Evolutionary conservation across 1,284 basidiomycete genomes (phyloP).

Genomic region (Malassezia restricta): DNA sequence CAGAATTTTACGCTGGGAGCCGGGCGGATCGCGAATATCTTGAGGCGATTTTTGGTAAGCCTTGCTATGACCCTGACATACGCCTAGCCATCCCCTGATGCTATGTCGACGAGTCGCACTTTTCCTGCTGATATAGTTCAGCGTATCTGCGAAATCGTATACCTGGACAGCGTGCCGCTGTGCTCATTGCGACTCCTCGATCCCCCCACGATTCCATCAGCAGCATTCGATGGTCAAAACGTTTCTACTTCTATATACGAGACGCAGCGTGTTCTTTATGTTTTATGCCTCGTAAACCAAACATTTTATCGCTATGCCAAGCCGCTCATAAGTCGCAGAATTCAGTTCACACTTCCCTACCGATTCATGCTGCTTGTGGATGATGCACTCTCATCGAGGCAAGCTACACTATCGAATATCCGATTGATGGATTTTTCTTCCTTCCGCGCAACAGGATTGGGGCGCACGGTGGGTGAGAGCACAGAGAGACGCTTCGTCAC

Average conservation of each 20-base stretch:
- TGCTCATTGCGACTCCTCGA: slow-evolving; percentile 36
- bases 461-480: slow-evolving; percentile 78
- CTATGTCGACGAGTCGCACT: neutral
- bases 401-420: slow-evolving; percentile 13
- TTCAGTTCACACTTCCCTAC: slow-evolving; percentile 41
- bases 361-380: slow-evolving; percentile 34
- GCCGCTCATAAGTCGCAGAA: slow-evolving; percentile 35
- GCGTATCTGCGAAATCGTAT: slow-evolving; percentile 31
- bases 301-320: slow-evolving; percentile 36
- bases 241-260: slow-evolving; percentile 31
- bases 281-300: slow-evolving; percentile 37
- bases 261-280: slow-evolving; percentile 31
- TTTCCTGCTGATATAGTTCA: slow-evolving; percentile 28
- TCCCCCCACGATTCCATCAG: slow-evolving; percentile 35
- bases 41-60: too few relatives aligned
- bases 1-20: too few relatives aligned
- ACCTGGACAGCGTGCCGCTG: slow-evolving; percentile 35
- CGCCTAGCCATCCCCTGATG: neutral
- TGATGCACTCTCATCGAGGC: neutral
- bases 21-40: too few relatives aligned
- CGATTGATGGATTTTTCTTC: slow-evolving; percentile 59
- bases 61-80: too few relatives aligned
- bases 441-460: slow-evolving; percentile 86
- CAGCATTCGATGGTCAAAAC: slow-evolving; percentile 30
- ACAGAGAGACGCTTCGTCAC: slow-evolving; percentile 84